Evolutionary conservation across 2,329 filamentous ascomycete species (phyloP).

Genomic region (Colletotrichum plurivorum): DNA sequence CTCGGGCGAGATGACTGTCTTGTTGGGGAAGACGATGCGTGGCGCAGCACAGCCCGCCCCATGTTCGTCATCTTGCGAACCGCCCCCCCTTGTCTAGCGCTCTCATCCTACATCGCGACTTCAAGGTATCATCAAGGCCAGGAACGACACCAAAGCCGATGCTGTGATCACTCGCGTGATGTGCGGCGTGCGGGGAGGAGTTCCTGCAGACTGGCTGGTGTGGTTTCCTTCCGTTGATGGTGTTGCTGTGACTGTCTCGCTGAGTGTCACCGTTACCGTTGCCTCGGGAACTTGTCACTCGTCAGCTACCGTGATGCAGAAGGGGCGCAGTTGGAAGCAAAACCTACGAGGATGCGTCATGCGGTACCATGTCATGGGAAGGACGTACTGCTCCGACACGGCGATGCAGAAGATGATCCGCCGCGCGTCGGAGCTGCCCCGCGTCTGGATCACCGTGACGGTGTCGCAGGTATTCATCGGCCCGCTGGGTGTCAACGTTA

Average conservation of each 20-base stretch:
- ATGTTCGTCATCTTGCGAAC: too few relatives aligned
- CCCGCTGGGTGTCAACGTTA: not conserved
- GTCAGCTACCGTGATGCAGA: not conserved
- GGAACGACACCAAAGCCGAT: not conserved
- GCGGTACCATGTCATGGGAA: constrained; percentile 32
- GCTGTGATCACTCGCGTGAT: not conserved
- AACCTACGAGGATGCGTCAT: constrained; percentile 15
- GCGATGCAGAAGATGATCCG: constrained; percentile 29
- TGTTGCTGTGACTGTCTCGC: not conserved
- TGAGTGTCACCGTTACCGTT: constrained; percentile 8
- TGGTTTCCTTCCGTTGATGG: not conserved
- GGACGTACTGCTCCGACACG: constrained; percentile 12
- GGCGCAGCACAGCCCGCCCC: too few relatives aligned
- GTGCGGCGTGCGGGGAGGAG: not conserved
- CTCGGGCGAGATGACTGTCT: too few relatives aligned
- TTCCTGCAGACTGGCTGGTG: not conserved
- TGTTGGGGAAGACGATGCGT: too few relatives aligned
- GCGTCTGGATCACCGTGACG: constrained; percentile 12
- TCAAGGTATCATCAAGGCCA: not conserved
- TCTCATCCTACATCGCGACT: too few relatives aligned
- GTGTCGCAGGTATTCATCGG: constrained; percentile 27
- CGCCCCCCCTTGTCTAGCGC: too few relatives aligned
- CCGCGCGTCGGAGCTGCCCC: constrained; percentile 17
- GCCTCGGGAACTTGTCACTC: not conserved
- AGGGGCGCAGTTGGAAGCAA: too few relatives aligned